Conservation (phyloP, 306 rosid genomes). For the Lathyrus aphaca region DNA sequence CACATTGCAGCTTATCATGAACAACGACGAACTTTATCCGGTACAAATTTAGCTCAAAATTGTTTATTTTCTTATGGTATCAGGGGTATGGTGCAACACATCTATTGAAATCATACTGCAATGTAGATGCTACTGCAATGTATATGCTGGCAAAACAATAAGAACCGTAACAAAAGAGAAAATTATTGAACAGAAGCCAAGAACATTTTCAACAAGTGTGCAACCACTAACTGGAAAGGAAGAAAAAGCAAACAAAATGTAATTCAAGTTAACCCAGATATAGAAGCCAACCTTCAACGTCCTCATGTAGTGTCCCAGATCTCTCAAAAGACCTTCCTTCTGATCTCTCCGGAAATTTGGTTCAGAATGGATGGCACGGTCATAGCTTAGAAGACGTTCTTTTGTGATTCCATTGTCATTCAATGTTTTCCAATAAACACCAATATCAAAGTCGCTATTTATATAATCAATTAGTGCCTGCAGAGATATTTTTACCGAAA, state of each 20-base stretch:
- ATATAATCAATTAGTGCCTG: slow-evolving; percentile 92
- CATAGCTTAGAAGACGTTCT: slow-evolving; percentile 94
- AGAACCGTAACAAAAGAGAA: slow-evolving; percentile 22
- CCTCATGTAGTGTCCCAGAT: slow-evolving; percentile 85
- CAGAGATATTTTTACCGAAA: slow-evolving; percentile 34
- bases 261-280: slow-evolving; percentile 34
- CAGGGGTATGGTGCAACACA: slow-evolving; percentile 9
- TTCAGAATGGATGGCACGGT: slow-evolving; percentile 89
- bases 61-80: slow-evolving; percentile 28
- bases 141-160: slow-evolving; percentile 20
- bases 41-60: slow-evolving; percentile 16
- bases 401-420: slow-evolving; percentile 91
- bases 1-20: slow-evolving; percentile 25
- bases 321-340: slow-evolving; percentile 81
- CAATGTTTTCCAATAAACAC: slow-evolving; percentile 92
- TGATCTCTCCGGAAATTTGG: slow-evolving; percentile 83
- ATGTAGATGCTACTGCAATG: slow-evolving; percentile 17
- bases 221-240: slow-evolving; percentile 24
- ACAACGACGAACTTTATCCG: slow-evolving; percentile 14
- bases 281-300: slow-evolving; percentile 83
- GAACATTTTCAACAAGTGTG: slow-evolving; percentile 26
- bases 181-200: slow-evolving; percentile 25
- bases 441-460: slow-evolving; percentile 72
- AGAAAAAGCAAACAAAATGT: slow-evolving; percentile 13
- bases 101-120: slow-evolving; percentile 16